Evolutionary conservation across 2,329 filamentous ascomycete genomes (phyloP), one percentile per base, ranked within the genome.

Genomic region (Dactylellina cionopaga): DNA sequence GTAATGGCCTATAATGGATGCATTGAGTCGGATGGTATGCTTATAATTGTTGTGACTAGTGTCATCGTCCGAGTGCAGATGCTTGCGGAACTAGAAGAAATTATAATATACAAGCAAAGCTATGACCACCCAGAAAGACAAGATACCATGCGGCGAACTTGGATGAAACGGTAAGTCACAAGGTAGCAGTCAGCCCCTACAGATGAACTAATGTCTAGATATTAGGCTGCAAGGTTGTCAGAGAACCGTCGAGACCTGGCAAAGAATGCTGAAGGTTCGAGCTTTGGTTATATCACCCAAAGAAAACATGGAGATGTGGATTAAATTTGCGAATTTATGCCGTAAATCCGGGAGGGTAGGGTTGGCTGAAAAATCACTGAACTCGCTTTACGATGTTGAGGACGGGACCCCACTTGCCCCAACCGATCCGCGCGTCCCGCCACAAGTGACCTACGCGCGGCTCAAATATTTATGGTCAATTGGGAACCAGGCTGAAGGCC

Each of bases 21-120:
- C 39, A 17, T 17, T 7, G 5, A 55, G 6, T 6, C 2, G n/a
- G 22, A 51, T 51, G 17, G 22, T 7, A 17, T 13, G 10, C 11
- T 29, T 17, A 2, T 5, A 13, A 2, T 11, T 11, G 10, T 11
- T 47, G 4, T 29, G 19, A 25, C 13, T 59, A 76, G 76, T 60
- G 94, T 97, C n/a, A 92, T 99, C 70, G 94, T 99, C 46, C 90
- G 95, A 43, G 93, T 99, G 0, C 95, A 99, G 81, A 99, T 99
- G 96, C 88, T 99, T 77, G 95, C 96, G 2, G 95, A 99, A 80
- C 85, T 99, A 2, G 95, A 99, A 80, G 95, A 99, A 80, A 93
- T 99, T 76, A 98, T 99, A 77, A 88, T 90, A 5, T 99, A 99
- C 84, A 99, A 99, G 82, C 93, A 98, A 79, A 91, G 91, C 72